Evolutionary conservation across 2,329 filamentous ascomycete species (phyloP).

Genomic region (Aspergillus thermomutatus): DNA sequence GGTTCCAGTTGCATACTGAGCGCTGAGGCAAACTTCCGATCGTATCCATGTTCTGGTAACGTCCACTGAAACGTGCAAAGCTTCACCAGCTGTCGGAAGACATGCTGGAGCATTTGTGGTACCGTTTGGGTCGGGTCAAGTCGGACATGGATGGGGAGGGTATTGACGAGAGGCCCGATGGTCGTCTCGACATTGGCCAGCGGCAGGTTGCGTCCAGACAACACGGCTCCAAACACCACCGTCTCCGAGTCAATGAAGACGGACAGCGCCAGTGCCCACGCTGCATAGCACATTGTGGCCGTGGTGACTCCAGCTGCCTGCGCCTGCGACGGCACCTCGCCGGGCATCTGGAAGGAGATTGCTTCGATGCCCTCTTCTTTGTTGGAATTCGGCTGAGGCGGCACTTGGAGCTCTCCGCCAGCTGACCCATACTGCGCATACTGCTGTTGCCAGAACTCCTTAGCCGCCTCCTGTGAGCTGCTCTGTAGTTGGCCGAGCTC

Average conservation of each 20-base stretch:
- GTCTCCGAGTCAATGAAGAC: no score
- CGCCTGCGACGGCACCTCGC: no score
- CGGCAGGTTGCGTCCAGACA: no score
- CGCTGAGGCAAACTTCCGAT: constrained; percentile 1
- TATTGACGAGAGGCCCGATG: constrained; percentile 37
- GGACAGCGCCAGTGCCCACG: no score
- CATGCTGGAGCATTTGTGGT: neutral
- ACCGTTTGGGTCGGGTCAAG: constrained; percentile 4
- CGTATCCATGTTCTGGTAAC: constrained; percentile 1
- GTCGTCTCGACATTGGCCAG: constrained; percentile 10
- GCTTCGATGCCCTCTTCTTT: neutral
- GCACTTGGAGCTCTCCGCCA: neutral
- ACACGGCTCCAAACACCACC: no score
- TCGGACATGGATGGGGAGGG: constrained; percentile 22
- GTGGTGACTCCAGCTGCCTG: no score
- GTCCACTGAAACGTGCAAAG: neutral
- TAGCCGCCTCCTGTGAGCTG: no score
- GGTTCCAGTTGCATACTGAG: constrained; percentile 2
- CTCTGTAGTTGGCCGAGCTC: no score
- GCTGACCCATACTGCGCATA: neutral
- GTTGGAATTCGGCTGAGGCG: neutral
- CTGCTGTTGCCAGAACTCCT: no score
- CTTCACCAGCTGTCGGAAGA: neutral
- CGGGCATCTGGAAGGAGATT: constrained; percentile 1
- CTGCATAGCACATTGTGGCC: no score